A percentile compares a stretch with the other conserved stretches of the same genome.
Conservation (phyloP, 768 basidiomycete species). For the Russula brevipes region DNA sequence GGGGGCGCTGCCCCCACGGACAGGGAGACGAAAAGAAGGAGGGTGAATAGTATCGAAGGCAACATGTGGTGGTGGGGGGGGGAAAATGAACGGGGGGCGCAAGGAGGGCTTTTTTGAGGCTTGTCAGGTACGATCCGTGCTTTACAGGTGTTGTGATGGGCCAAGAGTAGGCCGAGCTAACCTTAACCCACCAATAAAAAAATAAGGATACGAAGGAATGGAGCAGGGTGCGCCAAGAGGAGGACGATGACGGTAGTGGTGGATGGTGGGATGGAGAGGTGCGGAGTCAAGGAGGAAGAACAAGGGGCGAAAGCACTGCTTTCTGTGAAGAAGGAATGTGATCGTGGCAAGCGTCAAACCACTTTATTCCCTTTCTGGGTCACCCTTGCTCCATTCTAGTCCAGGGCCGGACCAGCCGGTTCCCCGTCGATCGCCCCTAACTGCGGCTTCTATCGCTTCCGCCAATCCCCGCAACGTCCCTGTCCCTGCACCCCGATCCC, state of each 20-base stretch:
- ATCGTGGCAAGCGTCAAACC: no score
- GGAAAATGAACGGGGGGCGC: background rate
- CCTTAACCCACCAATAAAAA: no score
- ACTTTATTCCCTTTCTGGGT: background rate
- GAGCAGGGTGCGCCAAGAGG: background rate
- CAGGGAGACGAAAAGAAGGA: constrained; percentile 31
- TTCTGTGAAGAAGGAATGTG: constrained; percentile 27
- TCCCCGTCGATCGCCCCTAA: constrained; percentile 39
- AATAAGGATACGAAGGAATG: no score
- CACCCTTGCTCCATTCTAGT: constrained; percentile 49
- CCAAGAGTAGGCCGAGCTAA: no score
- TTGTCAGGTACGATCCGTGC: background rate
- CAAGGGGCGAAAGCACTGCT: constrained; percentile 1
- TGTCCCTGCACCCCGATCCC: constrained; percentile 39
- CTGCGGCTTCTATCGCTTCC: constrained; percentile 61
- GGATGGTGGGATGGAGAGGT: no score
- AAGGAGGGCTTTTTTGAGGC: background rate
- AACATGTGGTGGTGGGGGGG: constrained; percentile 10
- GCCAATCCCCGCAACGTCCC: constrained; percentile 53
- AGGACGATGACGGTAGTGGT: background rate
- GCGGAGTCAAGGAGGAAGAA: background rate
- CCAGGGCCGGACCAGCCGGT: constrained; percentile 31
- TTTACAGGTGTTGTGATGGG: no score
- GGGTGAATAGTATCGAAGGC: constrained; percentile 24
- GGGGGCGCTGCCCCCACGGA: constrained; percentile 31